These are phyloP conservation scores for Lepiota brunneoincarnata DNA, from an alignment of 768 basidiomycete species.

Conservation along the genomic window DNA sequence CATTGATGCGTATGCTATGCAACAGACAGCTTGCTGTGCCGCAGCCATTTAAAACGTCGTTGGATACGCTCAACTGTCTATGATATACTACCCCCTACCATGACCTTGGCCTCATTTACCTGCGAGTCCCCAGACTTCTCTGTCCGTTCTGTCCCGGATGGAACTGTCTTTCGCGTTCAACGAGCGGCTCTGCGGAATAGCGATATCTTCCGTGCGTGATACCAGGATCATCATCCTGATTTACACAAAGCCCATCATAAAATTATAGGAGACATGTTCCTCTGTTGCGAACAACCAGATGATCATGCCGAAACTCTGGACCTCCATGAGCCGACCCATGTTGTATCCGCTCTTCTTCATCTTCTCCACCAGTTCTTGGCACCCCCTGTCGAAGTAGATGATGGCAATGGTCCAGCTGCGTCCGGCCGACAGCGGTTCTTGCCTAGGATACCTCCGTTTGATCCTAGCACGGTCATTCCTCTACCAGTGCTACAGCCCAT, in stretches of 20 bases:
- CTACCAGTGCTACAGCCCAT: slow-evolving; percentile 56
- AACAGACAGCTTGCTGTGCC: slow-evolving; percentile 10
- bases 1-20: not conserved
- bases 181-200: slow-evolving; percentile 49
- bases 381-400: slow-evolving; percentile 34
- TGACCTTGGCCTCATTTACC: slow-evolving; percentile 36
- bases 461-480: slow-evolving; percentile 52
- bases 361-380: slow-evolving; percentile 55
- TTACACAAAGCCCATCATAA: not conserved
- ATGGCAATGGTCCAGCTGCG: slow-evolving; percentile 25
- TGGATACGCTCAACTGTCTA: not conserved
- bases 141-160: slow-evolving; percentile 54
- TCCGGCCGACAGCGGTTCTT: slow-evolving; percentile 13
- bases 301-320: slow-evolving; percentile 36
- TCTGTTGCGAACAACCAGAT: slow-evolving; percentile 42
- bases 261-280: slow-evolving; percentile 66
- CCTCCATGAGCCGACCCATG: slow-evolving; percentile 49
- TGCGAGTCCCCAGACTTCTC: slow-evolving; percentile 53
- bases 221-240: not conserved
- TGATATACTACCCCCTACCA: slow-evolving; percentile 10
- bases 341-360: slow-evolving; percentile 48
- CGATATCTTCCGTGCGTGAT: slow-evolving; percentile 59
- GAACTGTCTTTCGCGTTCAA: slow-evolving; percentile 45
- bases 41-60: not conserved
- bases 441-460: slow-evolving; percentile 23